phyloP scores from a whole-genome alignment of 177 flowering plant genomes.

The Telopea speciosissima region DNA sequence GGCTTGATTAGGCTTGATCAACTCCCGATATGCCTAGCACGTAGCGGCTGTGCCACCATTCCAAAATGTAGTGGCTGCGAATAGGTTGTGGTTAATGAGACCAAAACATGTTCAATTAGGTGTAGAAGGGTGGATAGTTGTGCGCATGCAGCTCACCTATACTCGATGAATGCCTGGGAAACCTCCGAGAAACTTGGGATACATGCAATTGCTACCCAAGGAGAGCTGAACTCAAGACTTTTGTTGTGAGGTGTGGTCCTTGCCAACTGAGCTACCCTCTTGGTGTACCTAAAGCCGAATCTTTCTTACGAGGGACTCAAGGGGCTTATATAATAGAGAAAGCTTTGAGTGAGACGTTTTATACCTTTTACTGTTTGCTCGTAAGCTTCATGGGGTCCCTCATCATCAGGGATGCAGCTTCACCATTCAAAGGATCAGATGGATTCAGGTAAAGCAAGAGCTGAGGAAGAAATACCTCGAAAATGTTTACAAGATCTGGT shows the following conservation, averaged over 20 bases:
- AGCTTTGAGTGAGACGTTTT: not conserved
- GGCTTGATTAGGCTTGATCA: not conserved
- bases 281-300: too few species aligned
- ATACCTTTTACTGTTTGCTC: slow-evolving; percentile 77
- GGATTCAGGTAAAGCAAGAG: slow-evolving; percentile 83
- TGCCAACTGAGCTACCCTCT: too few species aligned
- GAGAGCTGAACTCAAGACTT: too few species aligned
- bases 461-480: slow-evolving; percentile 85
- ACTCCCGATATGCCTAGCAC: too few species aligned
- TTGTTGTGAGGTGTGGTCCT: too few species aligned
- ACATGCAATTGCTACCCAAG: too few species aligned
- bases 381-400: slow-evolving; percentile 52
- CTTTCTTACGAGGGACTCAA: not conserved
- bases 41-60: too few species aligned
- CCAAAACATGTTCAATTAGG: too few species aligned
- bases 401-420: slow-evolving; percentile 85
- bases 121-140: too few species aligned
- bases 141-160: too few species aligned
- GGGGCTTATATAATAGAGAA: not conserved
- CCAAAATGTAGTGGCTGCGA: not conserved
- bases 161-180: too few species aligned
- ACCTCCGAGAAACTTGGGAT: too few species aligned
- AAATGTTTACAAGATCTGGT: slow-evolving; percentile 75
- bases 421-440: slow-evolving; percentile 81
- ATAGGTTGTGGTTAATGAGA: not conserved